Evolutionary conservation across 805 yeast genomes (phyloP).

Genomic region (Teunomyces gatunensis): DNA sequence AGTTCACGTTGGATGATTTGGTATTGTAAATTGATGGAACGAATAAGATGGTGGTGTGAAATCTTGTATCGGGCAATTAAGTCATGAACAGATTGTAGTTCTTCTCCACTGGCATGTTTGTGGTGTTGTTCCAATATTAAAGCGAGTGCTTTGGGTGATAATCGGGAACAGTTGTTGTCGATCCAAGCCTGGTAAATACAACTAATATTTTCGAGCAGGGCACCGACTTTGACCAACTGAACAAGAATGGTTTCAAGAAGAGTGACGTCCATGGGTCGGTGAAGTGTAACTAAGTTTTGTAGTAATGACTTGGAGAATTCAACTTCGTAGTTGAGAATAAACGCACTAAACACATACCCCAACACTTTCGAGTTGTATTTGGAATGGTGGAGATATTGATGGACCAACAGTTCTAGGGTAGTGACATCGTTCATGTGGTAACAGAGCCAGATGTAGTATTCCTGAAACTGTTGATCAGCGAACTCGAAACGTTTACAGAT

Average conservation of each 20-base stretch:
- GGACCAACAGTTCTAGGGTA: constrained; percentile 18
- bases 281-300: constrained; percentile 20
- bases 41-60: constrained; percentile 22
- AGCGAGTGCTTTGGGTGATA: constrained; percentile 26
- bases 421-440: constrained; percentile 34
- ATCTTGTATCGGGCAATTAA: constrained; percentile 18
- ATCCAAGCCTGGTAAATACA: constrained; percentile 28
- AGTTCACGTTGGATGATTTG: constrained; percentile 26
- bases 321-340: constrained; percentile 32
- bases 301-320: constrained; percentile 27
- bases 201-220: constrained; percentile 30
- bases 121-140: constrained; percentile 27
- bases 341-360: constrained; percentile 28
- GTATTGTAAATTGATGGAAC: constrained; percentile 20
- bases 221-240: constrained; percentile 24
- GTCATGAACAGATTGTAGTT: constrained; percentile 19
- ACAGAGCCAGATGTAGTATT: constrained; percentile 31
- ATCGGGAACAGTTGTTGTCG: constrained; percentile 14
- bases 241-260: constrained; percentile 27
- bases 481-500: constrained; percentile 15
- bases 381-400: constrained; percentile 18
- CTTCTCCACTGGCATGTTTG: constrained; percentile 27
- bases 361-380: constrained; percentile 23
- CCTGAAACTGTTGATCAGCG: constrained; percentile 9
- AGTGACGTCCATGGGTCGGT: constrained; percentile 18